phyloP scores from a whole-genome alignment of 2,329 filamentous ascomycete species.

The Grosmannia penicillata region DNA sequence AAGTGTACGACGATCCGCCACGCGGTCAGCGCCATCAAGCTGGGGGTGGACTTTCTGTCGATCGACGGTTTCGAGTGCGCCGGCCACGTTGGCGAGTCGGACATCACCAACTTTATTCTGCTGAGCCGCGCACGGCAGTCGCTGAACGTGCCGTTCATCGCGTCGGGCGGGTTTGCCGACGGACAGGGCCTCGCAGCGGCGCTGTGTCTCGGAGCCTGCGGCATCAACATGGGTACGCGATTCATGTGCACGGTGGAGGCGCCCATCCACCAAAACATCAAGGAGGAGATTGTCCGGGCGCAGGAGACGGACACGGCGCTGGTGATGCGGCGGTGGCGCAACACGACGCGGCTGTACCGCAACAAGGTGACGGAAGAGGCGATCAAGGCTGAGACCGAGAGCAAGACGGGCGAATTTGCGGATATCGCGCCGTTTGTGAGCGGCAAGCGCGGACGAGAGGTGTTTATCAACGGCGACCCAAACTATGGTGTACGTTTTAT shows the following conservation, averaged over 20 bases:
- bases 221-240: constrained; percentile 95
- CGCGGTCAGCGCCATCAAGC: constrained; percentile 77
- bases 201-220: constrained; percentile 75
- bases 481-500: constrained; percentile 63
- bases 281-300: constrained; percentile 77
- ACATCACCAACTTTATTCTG: constrained; percentile 84
- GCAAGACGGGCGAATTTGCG: constrained; percentile 71
- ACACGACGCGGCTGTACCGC: constrained; percentile 75
- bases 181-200: constrained; percentile 87
- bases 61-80: constrained; percentile 98
- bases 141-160: constrained; percentile 81
- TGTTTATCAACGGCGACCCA: constrained; percentile 82
- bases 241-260: constrained; percentile 96
- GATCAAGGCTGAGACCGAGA: constrained; percentile 69
- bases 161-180: constrained; percentile 89
- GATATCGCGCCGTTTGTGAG: constrained; percentile 80
- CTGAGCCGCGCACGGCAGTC: constrained; percentile 73
- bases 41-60: constrained; percentile 90
- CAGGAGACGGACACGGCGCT: constrained; percentile 85
- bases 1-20: constrained; percentile 97
- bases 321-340: constrained; percentile 79
- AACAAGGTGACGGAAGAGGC: constrained; percentile 80
- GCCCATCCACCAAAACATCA: constrained; percentile 86
- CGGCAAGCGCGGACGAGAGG: constrained; percentile 78
- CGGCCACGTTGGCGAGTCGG: constrained; percentile 72